Base-by-base conservation (phyloP, 2,329 filamentous ascomycete species). In the Cladosporium sp. region DNA sequence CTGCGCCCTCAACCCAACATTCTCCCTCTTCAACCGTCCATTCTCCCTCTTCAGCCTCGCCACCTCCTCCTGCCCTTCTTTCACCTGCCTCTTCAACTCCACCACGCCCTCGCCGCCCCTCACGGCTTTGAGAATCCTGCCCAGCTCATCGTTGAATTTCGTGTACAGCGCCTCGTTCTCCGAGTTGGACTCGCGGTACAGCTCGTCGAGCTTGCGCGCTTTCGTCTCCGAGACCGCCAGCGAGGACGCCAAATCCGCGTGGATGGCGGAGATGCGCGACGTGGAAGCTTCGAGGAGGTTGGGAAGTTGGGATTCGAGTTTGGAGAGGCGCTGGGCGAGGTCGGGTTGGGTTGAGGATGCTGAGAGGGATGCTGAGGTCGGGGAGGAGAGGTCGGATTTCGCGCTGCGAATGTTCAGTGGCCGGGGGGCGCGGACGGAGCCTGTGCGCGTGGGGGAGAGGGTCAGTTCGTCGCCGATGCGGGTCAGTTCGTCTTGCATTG, bases 131-230 rank as follows among this genome's bases (percentile, higher is more conserved):
- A 90, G 77, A 54, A 96, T 88, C 73, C 87, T 89, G 60, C 82
- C 86, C 42, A 97, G 73, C 70, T 96, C 92, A n/a, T 83, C 81
- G 62, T 96, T 96, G 74, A 96, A 96, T 54, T 85, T 85, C 58
- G 92, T 86, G 68, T 96, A 96, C 50, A 97, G 76, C 24, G 92
- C 80, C 70, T 96, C 91, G 61, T 96, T 97, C 73, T 97, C 92
- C 0, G 89, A 88, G 60, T 84, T 89, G 13, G 85, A 82, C 64
- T 96, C 89, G 57, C 89, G 87, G 72, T 95, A 95, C 45, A 96
- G 74, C 69, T 95, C 88, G 65, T 96, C 91, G 47, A 96, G 82
- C 36, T 86, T 86, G 60, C 84, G 86, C 53, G 85, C 84, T 61
- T 93, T 91, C 53, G 79, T 80, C 66, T 96, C 90, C 12, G 82